These are phyloP conservation scores for Rhizoctonia solani DNA, from an alignment of 1,284 basidiomycete species.

Conservation along the genomic window DNA sequence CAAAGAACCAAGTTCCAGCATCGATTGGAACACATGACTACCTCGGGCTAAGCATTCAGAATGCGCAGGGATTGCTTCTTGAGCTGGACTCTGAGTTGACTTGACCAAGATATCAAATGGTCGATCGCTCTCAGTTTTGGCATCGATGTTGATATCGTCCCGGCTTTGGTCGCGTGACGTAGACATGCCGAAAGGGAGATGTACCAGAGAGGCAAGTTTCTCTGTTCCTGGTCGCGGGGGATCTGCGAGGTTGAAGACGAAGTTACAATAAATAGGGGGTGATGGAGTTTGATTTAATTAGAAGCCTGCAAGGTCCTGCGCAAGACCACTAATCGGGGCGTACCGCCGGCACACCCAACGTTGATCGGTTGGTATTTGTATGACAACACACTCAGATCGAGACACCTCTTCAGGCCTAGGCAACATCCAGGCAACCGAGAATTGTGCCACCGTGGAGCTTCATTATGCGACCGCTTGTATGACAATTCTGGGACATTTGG, in stretches of 20 bases:
- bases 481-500: background rate
- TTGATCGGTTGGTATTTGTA: background rate
- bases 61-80: slow-evolving; percentile 12
- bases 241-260: background rate
- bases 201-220: background rate
- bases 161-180: background rate
- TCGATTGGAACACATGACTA: slow-evolving; percentile 30
- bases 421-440: no score
- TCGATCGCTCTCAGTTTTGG: background rate
- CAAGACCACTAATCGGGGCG: background rate
- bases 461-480: background rate
- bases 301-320: background rate
- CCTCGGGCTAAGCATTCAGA: slow-evolving; percentile 16
- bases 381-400: background rate
- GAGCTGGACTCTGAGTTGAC: slow-evolving; percentile 9
- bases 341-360: background rate
- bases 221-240: background rate
- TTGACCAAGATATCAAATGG: slow-evolving; percentile 17
- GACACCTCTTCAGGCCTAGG: no score
- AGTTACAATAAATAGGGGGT: background rate
- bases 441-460: no score
- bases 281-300: background rate
- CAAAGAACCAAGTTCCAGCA: slow-evolving; percentile 23
- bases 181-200: background rate
- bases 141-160: background rate